These are phyloP conservation scores for Sporothrix protearum DNA, from an alignment of 2,329 filamentous ascomycete species.

Conservation along the genomic window DNA sequence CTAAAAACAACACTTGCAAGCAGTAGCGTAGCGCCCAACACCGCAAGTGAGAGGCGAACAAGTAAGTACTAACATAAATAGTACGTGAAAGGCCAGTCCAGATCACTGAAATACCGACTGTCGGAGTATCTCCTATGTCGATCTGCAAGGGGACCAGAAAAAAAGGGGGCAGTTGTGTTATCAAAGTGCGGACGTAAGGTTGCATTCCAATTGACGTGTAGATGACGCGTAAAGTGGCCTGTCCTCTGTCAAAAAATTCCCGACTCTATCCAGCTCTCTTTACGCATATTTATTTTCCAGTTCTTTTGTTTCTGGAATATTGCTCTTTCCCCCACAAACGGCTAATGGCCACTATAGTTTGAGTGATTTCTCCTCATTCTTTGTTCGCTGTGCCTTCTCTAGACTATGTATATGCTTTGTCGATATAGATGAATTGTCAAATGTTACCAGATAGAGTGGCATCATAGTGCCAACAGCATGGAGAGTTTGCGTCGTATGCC, in stretches of 20 bases:
- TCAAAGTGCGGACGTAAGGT: too few relatives aligned
- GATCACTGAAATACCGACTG: too few relatives aligned
- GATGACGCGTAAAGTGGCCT: background rate
- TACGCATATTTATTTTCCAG: background rate
- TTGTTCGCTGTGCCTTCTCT: background rate
- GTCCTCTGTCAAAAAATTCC: background rate
- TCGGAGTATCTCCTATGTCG: background rate
- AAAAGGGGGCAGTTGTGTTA: background rate
- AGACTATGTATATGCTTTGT: too few relatives aligned
- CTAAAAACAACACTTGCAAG: background rate
- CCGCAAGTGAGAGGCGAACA: background rate
- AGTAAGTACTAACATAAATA: background rate
- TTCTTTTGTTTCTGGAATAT: constrained; percentile 3
- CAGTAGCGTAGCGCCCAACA: background rate
- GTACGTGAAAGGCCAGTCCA: too few relatives aligned
- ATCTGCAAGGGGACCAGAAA: background rate
- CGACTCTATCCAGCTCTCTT: constrained; percentile 1
- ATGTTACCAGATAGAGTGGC: constrained; percentile 7
- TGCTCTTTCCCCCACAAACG: background rate
- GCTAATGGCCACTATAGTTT: background rate
- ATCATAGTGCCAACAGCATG: background rate
- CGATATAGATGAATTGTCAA: too few relatives aligned
- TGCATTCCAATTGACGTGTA: background rate
- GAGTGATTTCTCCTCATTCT: background rate
- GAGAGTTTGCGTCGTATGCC: background rate